Base-by-base conservation (phyloP, 768 basidiomycete species). In the Pholiota conissans region DNA sequence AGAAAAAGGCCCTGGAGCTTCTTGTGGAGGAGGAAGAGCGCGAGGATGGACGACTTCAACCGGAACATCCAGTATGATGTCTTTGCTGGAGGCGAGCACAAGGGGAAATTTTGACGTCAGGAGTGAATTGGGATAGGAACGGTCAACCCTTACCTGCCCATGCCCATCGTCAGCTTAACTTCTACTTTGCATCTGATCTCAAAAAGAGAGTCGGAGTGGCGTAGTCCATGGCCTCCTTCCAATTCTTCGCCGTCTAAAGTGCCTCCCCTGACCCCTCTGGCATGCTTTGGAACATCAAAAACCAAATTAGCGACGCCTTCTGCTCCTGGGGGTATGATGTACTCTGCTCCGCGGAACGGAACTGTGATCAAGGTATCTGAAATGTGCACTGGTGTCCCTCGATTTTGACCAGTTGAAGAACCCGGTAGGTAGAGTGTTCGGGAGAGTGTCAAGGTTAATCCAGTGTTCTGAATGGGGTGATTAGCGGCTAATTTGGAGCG, bases 221-320 rank as follows among this genome's bases (percentile, higher is more conserved):
- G 70, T 47, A 65, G 67, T 13, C 57, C 63, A 61, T 65, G 56
- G 58, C 71, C 68, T 27, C 62, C 65, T 26, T 71, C 71, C 18
- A 72, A 69, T 53, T 80, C 78, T 55, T 66, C 68, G 37, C 65
- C 67, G 54, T 84, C 69, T 8, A 87, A 76, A 4, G 71, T 64
- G 5, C 89, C 89, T 24, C 87, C 88, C 56, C 77, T 81, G 11
- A 89, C 83, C 3, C 86, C 84, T 53, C 86, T 76, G 0, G 89
- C 84, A 57, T 77, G 71, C 47, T 73, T 76, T 4, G 91, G 91
- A n/a, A 92, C 83, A 67, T 93, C 87, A 60, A 94, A 86, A 10
- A 91, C 88, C 10, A 94, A 79, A 64, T 82, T 84, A 1, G 91
- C 91, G 1, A 92, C 80, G 20, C 91, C 91, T 65, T 93, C 91